Conservation (phyloP, 257 asterid genomes). For the Ajuga chamaepitys region DNA sequence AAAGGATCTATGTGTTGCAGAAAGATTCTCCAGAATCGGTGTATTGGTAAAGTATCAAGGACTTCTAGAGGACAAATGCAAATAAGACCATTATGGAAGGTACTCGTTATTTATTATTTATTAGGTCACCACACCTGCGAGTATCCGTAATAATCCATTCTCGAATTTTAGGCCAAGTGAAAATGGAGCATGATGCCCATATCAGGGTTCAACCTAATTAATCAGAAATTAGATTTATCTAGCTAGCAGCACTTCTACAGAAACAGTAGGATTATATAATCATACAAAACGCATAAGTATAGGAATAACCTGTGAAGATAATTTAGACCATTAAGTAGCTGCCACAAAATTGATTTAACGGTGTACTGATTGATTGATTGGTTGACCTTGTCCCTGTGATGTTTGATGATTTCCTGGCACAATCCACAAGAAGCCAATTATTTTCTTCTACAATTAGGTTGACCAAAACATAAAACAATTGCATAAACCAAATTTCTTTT, state of each 20-base stretch:
- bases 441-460: constrained; percentile 9
- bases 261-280: background rate
- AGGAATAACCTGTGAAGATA: constrained; percentile 83
- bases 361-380: constrained; percentile 78
- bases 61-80: background rate
- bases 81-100: background rate
- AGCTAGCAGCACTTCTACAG: background rate
- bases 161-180: no score
- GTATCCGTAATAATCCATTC: background rate
- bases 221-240: background rate
- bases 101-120: background rate
- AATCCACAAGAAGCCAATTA: constrained; percentile 19
- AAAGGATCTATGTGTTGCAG: background rate
- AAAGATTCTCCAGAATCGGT: background rate
- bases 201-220: background rate
- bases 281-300: background rate
- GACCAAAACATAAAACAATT: constrained; percentile 6
- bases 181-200: background rate
- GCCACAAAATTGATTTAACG: constrained; percentile 89
- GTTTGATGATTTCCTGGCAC: constrained; percentile 86
- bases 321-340: constrained; percentile 93
- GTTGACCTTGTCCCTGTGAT: constrained; percentile 96
- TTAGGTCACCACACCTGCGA: background rate
- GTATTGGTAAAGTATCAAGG: background rate
- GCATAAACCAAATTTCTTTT: background rate